phyloP scores from a whole-genome alignment of 2,329 filamentous ascomycete species.

The Didymella pinodella region DNA sequence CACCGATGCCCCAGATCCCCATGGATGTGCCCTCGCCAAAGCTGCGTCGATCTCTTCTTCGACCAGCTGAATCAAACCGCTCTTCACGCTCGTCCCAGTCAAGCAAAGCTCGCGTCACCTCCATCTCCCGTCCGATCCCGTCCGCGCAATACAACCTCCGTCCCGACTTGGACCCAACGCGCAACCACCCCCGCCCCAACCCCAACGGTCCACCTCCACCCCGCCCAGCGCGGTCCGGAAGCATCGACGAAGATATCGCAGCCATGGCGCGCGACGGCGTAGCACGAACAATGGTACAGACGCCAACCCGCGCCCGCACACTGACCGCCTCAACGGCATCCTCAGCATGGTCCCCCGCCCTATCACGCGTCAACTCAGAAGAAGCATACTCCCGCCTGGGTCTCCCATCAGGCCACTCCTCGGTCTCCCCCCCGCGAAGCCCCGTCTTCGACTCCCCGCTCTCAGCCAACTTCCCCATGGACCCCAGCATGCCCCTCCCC shows the following conservation, averaged over 20 bases:
- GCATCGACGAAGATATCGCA: constrained; percentile 26
- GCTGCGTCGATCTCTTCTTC: constrained; percentile 6
- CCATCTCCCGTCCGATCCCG: constrained; percentile 28
- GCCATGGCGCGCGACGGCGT: constrained; percentile 26
- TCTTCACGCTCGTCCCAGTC: constrained; percentile 12
- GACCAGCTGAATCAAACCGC: constrained; percentile 8
- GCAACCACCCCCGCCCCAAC: constrained; percentile 25
- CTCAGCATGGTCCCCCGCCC: constrained; percentile 4
- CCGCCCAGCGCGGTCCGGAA: constrained; percentile 28
- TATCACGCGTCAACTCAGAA: constrained; percentile 11
- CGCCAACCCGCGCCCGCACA: constrained; percentile 15
- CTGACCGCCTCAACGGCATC: constrained; percentile 18
- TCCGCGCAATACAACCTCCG: background rate
- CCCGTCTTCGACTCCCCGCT: constrained; percentile 18
- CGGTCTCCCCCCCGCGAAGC: constrained; percentile 10
- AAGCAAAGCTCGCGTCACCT: constrained; percentile 2
- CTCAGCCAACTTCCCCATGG: constrained; percentile 18
- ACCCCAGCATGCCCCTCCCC: constrained; percentile 20
- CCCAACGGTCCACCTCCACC: constrained; percentile 22
- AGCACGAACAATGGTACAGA: constrained; percentile 25
- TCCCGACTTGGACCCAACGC: background rate
- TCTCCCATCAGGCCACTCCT: constrained; percentile 20
- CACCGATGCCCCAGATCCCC: constrained; percentile 28
- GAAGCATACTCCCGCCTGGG: constrained; percentile 25
- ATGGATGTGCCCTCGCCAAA: constrained; percentile 8